phyloP scores from a whole-genome alignment of 768 basidiomycete species.

The Lactarius quietus region DNA sequence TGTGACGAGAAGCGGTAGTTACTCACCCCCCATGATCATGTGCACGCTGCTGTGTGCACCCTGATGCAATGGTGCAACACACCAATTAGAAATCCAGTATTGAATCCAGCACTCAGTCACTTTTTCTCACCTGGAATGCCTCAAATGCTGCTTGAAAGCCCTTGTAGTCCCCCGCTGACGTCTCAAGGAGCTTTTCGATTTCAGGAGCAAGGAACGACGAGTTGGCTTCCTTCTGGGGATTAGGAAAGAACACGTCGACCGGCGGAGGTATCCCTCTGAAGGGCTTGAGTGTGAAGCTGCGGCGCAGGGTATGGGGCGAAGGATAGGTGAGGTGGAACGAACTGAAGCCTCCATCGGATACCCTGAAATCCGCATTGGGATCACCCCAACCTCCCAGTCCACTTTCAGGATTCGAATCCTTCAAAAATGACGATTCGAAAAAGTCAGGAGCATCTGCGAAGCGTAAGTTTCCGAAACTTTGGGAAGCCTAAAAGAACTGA shows the following conservation, averaged over 20 bases:
- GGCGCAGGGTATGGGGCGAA: constrained; percentile 33
- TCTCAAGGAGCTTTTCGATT: constrained; percentile 30
- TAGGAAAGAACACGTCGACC: constrained; percentile 19
- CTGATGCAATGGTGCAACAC: constrained; percentile 20
- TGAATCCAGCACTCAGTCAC: not conserved
- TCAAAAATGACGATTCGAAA: constrained; percentile 26
- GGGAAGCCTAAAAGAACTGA: not conserved
- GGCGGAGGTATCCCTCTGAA: constrained; percentile 12
- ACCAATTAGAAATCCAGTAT: not conserved
- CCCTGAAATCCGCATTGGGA: constrained; percentile 26
- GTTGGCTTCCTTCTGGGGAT: constrained; percentile 29
- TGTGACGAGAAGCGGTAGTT: too few species aligned
- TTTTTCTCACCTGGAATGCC: constrained; percentile 27
- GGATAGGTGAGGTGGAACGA: constrained; percentile 33
- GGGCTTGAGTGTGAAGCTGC: constrained; percentile 36
- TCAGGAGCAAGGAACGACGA: constrained; percentile 29
- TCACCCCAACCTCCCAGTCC: constrained; percentile 33
- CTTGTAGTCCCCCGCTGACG: constrained; percentile 30
- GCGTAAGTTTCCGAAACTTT: not conserved
- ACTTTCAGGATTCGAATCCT: constrained; percentile 25
- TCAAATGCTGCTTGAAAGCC: constrained; percentile 35
- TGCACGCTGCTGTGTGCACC: constrained; percentile 37
- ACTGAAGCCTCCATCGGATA: constrained; percentile 33
- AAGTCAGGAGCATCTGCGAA: constrained; percentile 29
- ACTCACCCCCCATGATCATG: constrained; percentile 35